Percentiles rank a stretch among this genome's conserved stretches.
These are phyloP conservation scores for Leccinum fuscescens DNA, from an alignment of 1,284 basidiomycete genomes.

Conservation along the genomic window DNA sequence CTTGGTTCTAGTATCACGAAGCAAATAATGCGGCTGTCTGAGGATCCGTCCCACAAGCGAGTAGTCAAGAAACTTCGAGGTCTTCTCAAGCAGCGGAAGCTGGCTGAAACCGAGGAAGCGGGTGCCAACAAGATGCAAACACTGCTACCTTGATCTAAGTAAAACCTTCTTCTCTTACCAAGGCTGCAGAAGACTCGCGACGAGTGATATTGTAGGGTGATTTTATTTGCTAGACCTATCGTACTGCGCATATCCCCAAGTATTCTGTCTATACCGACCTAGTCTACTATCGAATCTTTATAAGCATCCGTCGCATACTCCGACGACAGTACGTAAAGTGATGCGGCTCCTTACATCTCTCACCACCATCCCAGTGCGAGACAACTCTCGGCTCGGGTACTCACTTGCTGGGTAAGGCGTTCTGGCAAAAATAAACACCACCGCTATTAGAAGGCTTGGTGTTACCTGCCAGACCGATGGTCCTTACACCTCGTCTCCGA, in stretches of 20 bases:
- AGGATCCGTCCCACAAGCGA: too few relatives aligned
- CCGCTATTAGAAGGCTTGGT: constrained; percentile 12
- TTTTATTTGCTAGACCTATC: constrained; percentile 12
- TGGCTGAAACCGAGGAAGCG: not conserved
- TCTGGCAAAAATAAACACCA: constrained; percentile 18
- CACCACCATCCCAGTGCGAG: constrained; percentile 20
- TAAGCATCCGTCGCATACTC: constrained; percentile 10
- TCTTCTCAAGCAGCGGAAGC: too few relatives aligned
- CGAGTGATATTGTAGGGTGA: constrained; percentile 16
- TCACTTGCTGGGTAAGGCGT: constrained; percentile 14
- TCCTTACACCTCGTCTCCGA: constrained; percentile 36
- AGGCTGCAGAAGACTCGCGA: constrained; percentile 1
- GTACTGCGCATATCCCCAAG: constrained; percentile 8
- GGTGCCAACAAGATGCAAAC: constrained; percentile 8
- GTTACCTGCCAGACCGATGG: constrained; percentile 26
- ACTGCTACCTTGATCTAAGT: not conserved
- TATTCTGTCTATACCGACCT: not conserved
- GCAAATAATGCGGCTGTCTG: too few relatives aligned
- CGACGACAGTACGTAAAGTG: constrained; percentile 27
- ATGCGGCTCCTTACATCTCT: constrained; percentile 29
- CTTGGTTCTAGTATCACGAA: too few relatives aligned
- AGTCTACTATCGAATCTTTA: not conserved
- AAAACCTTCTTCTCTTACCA: not conserved
- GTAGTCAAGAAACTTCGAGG: too few relatives aligned
- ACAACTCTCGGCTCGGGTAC: constrained; percentile 14